Evolutionary conservation across 345 rosid species (phyloP), one percentile per base, ranked within the genome.

Genomic region (Lepidium africanum): DNA sequence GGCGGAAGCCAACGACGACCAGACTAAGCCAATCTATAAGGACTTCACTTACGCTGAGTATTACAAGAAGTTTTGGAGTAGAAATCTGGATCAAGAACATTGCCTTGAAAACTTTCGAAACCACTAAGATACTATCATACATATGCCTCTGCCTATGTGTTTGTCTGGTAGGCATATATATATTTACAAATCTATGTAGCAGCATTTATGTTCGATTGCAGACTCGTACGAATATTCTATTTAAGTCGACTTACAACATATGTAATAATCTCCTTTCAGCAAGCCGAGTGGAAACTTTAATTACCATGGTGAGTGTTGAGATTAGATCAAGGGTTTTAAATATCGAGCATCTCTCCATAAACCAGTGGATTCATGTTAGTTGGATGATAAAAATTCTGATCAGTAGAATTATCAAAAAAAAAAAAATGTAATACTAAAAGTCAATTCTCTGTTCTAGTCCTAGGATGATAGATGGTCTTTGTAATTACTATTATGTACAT

Each of bases 51-150:
- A 92, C 39, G 81, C 83, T 1, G 98, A 92, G 66, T 92, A 92
- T 57, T 92, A 92, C 80, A 81, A 71, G 14, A 87, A 81, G 80
- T 92, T 92, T 46, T 92, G 96, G 95, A 92, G 96, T 85, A 78
- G 91, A 73, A 74, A 92, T 71, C 63, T 92, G 78, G 96, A 92
- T 65, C 82, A 89, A 72, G 84, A 87, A 36, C 96, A 86, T 52
- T 92, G 96, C 63, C 83, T 89, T 54, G 89, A 92, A 72, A 86
- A 83, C 65, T 92, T 92, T 84, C 77, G 73, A 77, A 82, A 73
- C 74, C 14, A 41, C 39, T 76, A 76, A 75, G 36, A 64, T 25
- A 48, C 13, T 30, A 35, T 38, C 9, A 25, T 27, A 53, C 15
- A 11, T 40, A n/a, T 51, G 21, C 17, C 5, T 16, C 19, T 48